These are phyloP conservation scores for Pichia insulana DNA, from an alignment of 805 yeast genomes.

Conservation along the genomic window DNA sequence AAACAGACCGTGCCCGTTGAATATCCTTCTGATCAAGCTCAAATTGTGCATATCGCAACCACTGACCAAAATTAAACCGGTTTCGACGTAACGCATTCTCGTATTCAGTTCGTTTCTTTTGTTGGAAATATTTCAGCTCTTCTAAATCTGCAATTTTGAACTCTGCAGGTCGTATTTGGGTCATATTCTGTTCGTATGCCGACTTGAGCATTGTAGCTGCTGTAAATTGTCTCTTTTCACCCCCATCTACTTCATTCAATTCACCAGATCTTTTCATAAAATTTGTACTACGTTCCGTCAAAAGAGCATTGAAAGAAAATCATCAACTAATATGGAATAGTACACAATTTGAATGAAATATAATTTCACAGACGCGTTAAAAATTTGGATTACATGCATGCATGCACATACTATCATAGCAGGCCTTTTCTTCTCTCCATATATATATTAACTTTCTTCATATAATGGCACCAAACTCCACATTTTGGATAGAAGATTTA, in stretches of 20 bases:
- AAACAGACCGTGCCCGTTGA: slow-evolving; percentile 73
- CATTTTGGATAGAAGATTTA: neutral
- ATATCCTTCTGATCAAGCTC: slow-evolving; percentile 75
- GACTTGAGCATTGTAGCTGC: slow-evolving; percentile 58
- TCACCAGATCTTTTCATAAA: slow-evolving; percentile 22
- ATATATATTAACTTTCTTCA: no score
- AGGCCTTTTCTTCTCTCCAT: no score
- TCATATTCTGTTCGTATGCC: slow-evolving; percentile 43
- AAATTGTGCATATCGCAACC: slow-evolving; percentile 88
- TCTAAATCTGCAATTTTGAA: slow-evolving; percentile 63
- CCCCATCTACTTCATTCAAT: slow-evolving; percentile 29
- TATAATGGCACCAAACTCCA: neutral
- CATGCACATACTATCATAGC: no score
- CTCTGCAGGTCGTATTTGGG: slow-evolving; percentile 32
- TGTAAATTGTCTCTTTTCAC: slow-evolving; percentile 38
- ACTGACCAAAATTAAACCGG: slow-evolving; percentile 72
- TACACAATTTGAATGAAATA: no score
- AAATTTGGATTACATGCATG: no score
- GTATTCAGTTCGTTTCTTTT: slow-evolving; percentile 68
- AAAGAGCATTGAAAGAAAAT: slow-evolving; percentile 1
- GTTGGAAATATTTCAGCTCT: slow-evolving; percentile 68
- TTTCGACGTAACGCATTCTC: slow-evolving; percentile 85
- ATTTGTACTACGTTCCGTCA: neutral
- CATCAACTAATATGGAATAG: no score
- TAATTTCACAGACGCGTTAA: neutral